Base-by-base conservation (phyloP, 805 yeast species). In the Metschnikowia proteae region DNA sequence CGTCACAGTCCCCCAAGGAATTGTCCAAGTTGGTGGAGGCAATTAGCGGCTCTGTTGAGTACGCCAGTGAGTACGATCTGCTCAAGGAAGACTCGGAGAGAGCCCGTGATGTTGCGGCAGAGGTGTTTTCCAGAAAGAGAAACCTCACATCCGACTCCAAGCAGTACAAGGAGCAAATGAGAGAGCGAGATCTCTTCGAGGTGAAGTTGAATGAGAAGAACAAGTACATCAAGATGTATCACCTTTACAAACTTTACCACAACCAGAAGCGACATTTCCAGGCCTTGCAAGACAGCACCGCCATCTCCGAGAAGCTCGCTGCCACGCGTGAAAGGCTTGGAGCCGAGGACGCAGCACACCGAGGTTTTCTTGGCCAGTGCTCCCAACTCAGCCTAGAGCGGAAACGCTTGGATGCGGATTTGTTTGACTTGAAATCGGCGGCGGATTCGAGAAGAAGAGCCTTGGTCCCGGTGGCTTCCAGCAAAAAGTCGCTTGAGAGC, bases 1-100 rank as follows among this genome's bases (percentile, higher is more conserved):
- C 98, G 0, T 78, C 96, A 0, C 96, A 91, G 63, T 81, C 92
- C 0, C 81, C 97, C 0, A 65, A 67, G 25, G 96, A 89, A 34
- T 73, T 94, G 51, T 81, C 95, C 1, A 75, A 70, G 38, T 66
- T 91, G 52, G 71, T 94, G 47, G 99, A 94, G 66, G 81, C 81
- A 11, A 82, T 94, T 27, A 86, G 95, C 51, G 96, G 97, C 0
- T 87, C 96, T 0, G 66, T 73, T 6, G 94, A 87, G 35, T 78
- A 64, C 55, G 78, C 80, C 40, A 71, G 70, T 28, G 88, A 88
- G 49, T 92, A 86, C 62, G 92, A 86, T 8, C 51, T 56, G 11
- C 66, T 88, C 43, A 75, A 78, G 55, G 86, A 81, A 13, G 82
- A 83, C 56, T 79, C 77, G 47, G 94, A 84, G 38, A 72, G 70